A percentile compares a stretch with the other conserved stretches of the same genome.
phyloP scores from a whole-genome alignment of 495 filamentous ascomycete species.

The Podospora australis region DNA sequence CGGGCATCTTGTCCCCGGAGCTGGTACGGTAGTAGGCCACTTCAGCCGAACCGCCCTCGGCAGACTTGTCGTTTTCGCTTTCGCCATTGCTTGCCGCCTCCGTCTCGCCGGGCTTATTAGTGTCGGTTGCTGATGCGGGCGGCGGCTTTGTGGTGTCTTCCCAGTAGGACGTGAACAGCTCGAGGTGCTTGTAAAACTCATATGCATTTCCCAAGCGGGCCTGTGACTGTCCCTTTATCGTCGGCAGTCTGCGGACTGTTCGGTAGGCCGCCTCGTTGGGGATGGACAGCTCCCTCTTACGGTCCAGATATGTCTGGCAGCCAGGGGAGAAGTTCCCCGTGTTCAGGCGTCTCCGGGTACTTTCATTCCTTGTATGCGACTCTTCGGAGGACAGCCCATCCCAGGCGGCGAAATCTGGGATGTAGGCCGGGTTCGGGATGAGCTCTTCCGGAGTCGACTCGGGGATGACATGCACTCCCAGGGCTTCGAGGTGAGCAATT shows the following conservation, averaged over 20 bases:
- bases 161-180: slow-evolving; percentile 46
- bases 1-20: slow-evolving; percentile 66
- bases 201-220: slow-evolving; percentile 50
- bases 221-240: slow-evolving; percentile 39
- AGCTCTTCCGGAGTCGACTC: slow-evolving; percentile 38
- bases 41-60: slow-evolving; percentile 2
- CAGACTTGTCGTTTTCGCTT: slow-evolving; percentile 10
- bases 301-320: slow-evolving; percentile 45
- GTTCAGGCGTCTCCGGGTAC: slow-evolving; percentile 35
- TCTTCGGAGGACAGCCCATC: slow-evolving; percentile 38
- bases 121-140: neutral
- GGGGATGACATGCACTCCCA: slow-evolving; percentile 42
- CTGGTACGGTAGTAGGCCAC: slow-evolving; percentile 42
- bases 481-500: slow-evolving; percentile 41
- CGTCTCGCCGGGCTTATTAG: slow-evolving; percentile 3
- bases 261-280: slow-evolving; percentile 46
- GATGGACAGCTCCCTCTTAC: slow-evolving; percentile 43
- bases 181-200: slow-evolving; percentile 52
- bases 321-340: slow-evolving; percentile 45
- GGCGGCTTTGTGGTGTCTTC: slow-evolving; percentile 42
- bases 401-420: slow-evolving; percentile 44
- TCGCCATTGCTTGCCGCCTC: slow-evolving; percentile 19
- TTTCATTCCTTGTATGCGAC: slow-evolving; percentile 34
- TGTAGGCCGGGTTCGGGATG: slow-evolving; percentile 40
- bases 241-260: slow-evolving; percentile 44